These are phyloP conservation scores for Achlya hypogyna DNA, from an alignment of 352 stramenopile species.

Conservation along the genomic window DNA sequence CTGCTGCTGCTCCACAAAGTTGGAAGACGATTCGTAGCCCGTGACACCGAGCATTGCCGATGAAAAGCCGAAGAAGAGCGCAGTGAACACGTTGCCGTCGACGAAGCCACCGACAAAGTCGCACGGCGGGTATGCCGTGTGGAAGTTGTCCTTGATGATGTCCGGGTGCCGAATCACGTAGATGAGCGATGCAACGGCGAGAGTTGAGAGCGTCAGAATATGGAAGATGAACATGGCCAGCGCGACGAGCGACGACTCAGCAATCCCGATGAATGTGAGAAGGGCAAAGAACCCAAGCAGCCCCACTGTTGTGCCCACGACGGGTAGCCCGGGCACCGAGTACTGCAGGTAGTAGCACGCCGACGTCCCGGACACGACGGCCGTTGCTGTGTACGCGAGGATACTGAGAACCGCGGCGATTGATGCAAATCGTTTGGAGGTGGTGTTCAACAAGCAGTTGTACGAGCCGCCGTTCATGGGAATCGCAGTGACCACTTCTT, in stretches of 20 bases:
- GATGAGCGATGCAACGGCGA: slow-evolving; percentile 46
- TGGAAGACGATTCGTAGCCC: slow-evolving; percentile 82
- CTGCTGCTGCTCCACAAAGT: slow-evolving; percentile 86
- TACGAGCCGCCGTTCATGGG: slow-evolving; percentile 88
- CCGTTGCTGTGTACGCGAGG: slow-evolving; percentile 87
- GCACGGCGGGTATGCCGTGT: slow-evolving; percentile 52
- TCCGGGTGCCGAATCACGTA: slow-evolving; percentile 54
- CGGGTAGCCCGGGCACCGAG: slow-evolving; percentile 28
- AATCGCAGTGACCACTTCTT: slow-evolving; percentile 84
- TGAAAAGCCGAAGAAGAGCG: slow-evolving; percentile 69
- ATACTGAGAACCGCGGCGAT: slow-evolving; percentile 82
- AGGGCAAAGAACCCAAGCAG: slow-evolving; percentile 77
- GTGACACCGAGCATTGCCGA: slow-evolving; percentile 85
- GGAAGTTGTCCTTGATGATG: slow-evolving; percentile 49
- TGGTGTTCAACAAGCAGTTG: slow-evolving; percentile 88
- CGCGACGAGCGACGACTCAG: slow-evolving; percentile 76
- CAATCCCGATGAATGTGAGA: slow-evolving; percentile 76
- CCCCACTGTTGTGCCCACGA: slow-evolving; percentile 35
- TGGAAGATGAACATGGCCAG: slow-evolving; percentile 79
- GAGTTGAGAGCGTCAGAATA: slow-evolving; percentile 62
- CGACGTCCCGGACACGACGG: slow-evolving; percentile 52
- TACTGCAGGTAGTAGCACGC: slow-evolving; percentile 50
- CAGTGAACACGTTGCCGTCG: slow-evolving; percentile 39
- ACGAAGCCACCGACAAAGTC: slow-evolving; percentile 31
- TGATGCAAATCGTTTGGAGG: slow-evolving; percentile 83